Evolutionary conservation across 805 yeast species (phyloP), one percentile per base, ranked within the genome.

Genomic region (Barnettozyma californica): DNA sequence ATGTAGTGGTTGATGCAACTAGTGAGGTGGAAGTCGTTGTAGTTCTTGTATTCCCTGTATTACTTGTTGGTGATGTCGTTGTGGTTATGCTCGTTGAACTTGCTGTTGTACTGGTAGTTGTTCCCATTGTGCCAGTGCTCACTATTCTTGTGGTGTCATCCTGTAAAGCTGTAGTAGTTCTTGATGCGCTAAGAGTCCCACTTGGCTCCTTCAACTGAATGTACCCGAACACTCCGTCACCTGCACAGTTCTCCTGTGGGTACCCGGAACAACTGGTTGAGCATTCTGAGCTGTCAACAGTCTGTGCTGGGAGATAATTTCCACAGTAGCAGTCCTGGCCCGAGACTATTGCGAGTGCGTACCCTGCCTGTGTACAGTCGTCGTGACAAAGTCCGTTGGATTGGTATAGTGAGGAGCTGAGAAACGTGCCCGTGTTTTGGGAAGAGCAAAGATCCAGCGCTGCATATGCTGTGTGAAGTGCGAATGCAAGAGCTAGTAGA

Each of bases 381-480:
- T 65, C 68, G 8, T 62, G 57, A 52, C 80, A 76, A 13, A 57
- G 57, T 1, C 80, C 80, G 50, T 71, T 71, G 27, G 77, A 71
- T 74, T 55, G 59, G 35, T 47, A 61, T 3, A 44, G 31, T 23
- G 55, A 51, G 4, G 47, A n/a, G 11, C 27, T 38, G 2, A 41
- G 36, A 14, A 49, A 40, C 1, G 52, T 41, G 1, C 58, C 60
- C 4, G 53, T 49, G 43, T 58, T 61, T 23, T 48, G 29, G 5
- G 48, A 35, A 5, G 60, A 58, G 43, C 62, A 58, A 7, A 35
- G 3, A 35, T 16, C 38, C 38, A 35, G 38, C 13, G 38, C 38
- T 18, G 38, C 38, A 9, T 20, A 14, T 18, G 23, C 38, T 18
- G 23, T 20, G 14, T 20, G 38, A 18, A 20, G 23, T 18, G 23